Conservation (phyloP, 257 asterid genomes). For the Salvia hispanica region DNA sequence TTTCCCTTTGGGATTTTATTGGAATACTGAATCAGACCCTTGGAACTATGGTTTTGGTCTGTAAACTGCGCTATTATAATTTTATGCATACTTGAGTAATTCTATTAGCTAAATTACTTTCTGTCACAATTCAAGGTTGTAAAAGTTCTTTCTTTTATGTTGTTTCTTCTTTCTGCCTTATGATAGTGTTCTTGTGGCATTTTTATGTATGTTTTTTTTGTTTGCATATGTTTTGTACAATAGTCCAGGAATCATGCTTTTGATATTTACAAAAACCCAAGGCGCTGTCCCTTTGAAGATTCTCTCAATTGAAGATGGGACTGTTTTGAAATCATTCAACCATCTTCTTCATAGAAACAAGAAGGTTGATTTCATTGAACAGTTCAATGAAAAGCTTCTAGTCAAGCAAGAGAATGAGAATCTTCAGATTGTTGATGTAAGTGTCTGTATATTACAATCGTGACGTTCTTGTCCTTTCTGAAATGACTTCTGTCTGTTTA, state of each 20-base stretch:
- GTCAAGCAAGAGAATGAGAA: conserved; percentile 99
- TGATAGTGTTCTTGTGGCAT: conserved; percentile 5
- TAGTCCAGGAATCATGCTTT: conserved; percentile 97
- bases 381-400: conserved; percentile 95
- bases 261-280: conserved; percentile 68
- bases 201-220: background rate
- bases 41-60: background rate
- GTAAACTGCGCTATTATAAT: background rate
- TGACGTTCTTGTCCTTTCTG: background rate
- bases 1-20: background rate
- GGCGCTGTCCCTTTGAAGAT: conserved; percentile 88
- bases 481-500: conserved; percentile 41
- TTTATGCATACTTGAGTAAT: conserved; percentile 4
- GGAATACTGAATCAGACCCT: background rate
- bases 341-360: conserved; percentile 91
- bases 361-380: conserved; percentile 97
- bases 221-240: conserved; percentile 23
- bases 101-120: background rate
- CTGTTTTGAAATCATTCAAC: conserved; percentile 85
- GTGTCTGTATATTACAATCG: conserved; percentile 26
- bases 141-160: conserved; percentile 3
- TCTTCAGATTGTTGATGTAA: conserved; percentile 95
- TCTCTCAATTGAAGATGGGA: conserved; percentile 95
- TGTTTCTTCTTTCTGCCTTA: background rate
- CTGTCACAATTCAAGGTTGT: background rate